Evolutionary conservation across 176 grass and related monocot genomes (phyloP), one percentile per base, ranked within the genome.

Genomic region (Juncus effusus): DNA sequence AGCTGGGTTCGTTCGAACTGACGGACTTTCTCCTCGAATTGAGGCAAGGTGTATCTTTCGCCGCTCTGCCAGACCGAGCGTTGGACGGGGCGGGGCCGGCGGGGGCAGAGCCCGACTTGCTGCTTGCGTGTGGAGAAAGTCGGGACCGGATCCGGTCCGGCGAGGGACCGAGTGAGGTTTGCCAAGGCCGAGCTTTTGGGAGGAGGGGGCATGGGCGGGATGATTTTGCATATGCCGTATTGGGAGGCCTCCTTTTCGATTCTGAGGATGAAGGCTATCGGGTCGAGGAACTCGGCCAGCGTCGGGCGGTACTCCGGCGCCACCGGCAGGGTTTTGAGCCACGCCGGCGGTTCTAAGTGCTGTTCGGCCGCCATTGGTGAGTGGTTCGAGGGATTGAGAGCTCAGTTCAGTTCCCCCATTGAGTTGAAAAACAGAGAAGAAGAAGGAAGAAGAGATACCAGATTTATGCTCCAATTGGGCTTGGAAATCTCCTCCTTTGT

Each of bases 181-280:
- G 75, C 61, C 13, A 99, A 15, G 14, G 85, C 83, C 35, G 83
- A 79, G 65, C 82, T 85, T 60, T 74, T 83, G 35, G 85, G 69
- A 11, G 89, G 85, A 4, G 76, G 36, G 38, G 95, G 78, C 50
- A 90, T 68, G 13, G 95, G 89, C 5, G 95, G 89, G 12, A 94
- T 85, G 85, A 99, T 90, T 83, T 94, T 99, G 81, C 95, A 99
- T 86, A 99, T 99, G 72, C 95, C 95, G 61, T 87, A 99, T 63
- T 81, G 78, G 14, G 89, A 89, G 10, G 95, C 95, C 76, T 87
- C 89, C 70, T 76, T 69, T 76, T 93, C 89, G 85, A 99, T 99
- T 76, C 86, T 93, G 75, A 99, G 78, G 78, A 99, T 93, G 76
- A 86, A 99, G 64, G 85, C 85, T 76, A 99, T 82, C 49, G 95